Percentiles rank a stretch among this genome's conserved stretches.
Evolutionary conservation across 2,329 filamentous ascomycete genomes (phyloP).

Genomic region (Fusarium papillatum): DNA sequence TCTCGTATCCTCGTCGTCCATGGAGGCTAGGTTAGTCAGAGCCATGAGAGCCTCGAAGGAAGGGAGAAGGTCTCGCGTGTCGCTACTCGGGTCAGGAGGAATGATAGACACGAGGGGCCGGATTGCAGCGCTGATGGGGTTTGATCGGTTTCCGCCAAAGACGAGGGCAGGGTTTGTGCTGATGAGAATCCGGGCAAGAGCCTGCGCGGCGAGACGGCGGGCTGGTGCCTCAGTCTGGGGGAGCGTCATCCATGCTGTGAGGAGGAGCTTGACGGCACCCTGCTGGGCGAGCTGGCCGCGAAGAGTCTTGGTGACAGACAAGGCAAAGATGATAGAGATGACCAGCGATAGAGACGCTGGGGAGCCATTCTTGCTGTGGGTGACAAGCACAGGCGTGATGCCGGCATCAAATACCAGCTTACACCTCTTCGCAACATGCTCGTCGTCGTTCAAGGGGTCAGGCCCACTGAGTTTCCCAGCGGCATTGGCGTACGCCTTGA

Average conservation of each 20-base stretch:
- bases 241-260: conserved; percentile 77
- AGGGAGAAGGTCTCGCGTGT: conserved; percentile 84
- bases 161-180: conserved; percentile 87
- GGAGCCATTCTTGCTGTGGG: conserved; percentile 80
- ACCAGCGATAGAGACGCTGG: conserved; percentile 79
- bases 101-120: conserved; percentile 85
- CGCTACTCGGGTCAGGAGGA: conserved; percentile 70
- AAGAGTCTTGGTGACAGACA: conserved; percentile 81
- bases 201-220: conserved; percentile 78
- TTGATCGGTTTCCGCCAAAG: conserved; percentile 83
- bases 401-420: conserved; percentile 83
- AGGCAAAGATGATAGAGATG: conserved; percentile 81
- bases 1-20: conserved; percentile 75
- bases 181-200: conserved; percentile 87
- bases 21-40: conserved; percentile 92
- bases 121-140: conserved; percentile 83
- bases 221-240: conserved; percentile 61
- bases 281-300: conserved; percentile 90
- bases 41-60: conserved; percentile 93
- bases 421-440: conserved; percentile 82
- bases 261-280: conserved; percentile 89
- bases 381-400: conserved; percentile 81
- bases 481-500: conserved; percentile 95
- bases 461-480: conserved; percentile 74
- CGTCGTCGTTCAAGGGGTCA: conserved; percentile 81